phyloP scores from a whole-genome alignment of 1,284 basidiomycete genomes.

The Boletus semigastroideus region DNA sequence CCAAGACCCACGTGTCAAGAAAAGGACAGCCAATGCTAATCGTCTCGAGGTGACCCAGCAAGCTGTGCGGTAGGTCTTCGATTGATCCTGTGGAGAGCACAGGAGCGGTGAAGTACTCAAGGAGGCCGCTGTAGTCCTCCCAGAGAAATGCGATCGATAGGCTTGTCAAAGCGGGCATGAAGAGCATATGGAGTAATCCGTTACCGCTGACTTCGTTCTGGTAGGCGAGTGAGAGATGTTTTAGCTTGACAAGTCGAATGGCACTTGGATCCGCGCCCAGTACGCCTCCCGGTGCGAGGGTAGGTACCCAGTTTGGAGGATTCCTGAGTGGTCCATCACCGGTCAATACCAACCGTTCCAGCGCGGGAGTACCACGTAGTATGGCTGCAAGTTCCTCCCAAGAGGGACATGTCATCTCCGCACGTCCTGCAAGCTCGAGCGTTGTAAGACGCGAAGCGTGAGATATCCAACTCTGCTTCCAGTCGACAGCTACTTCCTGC shows the following conservation, averaged over 20 bases:
- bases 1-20: neutral
- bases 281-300: neutral
- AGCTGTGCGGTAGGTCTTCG: neutral
- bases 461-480: neutral
- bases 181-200: neutral
- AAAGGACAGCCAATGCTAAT: neutral
- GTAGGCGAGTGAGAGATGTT: neutral
- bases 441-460: neutral
- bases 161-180: neutral
- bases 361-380: neutral
- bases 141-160: neutral
- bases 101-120: neutral
- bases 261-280: neutral
- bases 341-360: neutral
- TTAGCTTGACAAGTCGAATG: neutral
- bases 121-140: too few relatives aligned
- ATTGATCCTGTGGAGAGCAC: neutral
- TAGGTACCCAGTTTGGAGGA: neutral
- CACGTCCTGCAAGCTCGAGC: neutral
- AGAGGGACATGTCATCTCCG: neutral
- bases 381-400: neutral
- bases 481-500: neutral
- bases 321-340: neutral
- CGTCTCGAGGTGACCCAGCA: neutral
- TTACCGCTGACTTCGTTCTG: neutral